phyloP scores from a whole-genome alignment of 2,329 filamentous ascomycete species.

The Fusarium equiseti region DNA sequence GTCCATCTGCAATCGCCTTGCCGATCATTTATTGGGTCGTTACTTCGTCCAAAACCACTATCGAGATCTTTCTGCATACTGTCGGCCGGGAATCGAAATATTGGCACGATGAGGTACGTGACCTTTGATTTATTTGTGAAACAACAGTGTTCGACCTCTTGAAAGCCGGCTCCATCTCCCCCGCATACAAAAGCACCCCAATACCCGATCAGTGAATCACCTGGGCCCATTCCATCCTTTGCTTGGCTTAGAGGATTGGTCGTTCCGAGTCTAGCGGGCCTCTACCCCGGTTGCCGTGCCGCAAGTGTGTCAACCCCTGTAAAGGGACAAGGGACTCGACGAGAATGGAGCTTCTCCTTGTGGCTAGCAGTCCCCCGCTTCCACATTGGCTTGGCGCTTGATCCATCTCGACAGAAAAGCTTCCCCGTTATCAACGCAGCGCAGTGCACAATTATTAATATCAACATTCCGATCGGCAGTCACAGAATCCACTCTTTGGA shows the following conservation, averaged over 20 bases:
- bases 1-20: neutral
- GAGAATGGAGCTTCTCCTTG: slow-evolving; percentile 26
- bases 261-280: slow-evolving; percentile 29
- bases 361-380: slow-evolving; percentile 34
- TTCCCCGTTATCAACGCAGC: too few species aligned
- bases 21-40: neutral
- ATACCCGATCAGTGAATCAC: slow-evolving; percentile 32
- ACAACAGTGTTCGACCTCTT: neutral
- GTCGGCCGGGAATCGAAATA: neutral
- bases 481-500: slow-evolving; percentile 3
- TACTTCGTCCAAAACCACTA: neutral
- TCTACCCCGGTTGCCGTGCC: slow-evolving; percentile 32
- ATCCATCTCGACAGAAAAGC: neutral
- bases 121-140: slow-evolving; percentile 2
- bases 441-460: slow-evolving; percentile 10
- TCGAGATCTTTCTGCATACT: neutral
- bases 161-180: slow-evolving; percentile 21
- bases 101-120: slow-evolving; percentile 36
- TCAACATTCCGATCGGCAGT: slow-evolving; percentile 11
- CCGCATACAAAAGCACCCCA: slow-evolving; percentile 26
- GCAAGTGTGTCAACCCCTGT: slow-evolving; percentile 34
- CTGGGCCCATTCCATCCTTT: slow-evolving; percentile 27
- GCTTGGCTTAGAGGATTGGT: slow-evolving; percentile 20
- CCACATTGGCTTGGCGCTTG: slow-evolving; percentile 32
- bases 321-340: slow-evolving; percentile 6